phyloP scores from a whole-genome alignment of 345 rosid species.

The Gossypioides kirkii region DNA sequence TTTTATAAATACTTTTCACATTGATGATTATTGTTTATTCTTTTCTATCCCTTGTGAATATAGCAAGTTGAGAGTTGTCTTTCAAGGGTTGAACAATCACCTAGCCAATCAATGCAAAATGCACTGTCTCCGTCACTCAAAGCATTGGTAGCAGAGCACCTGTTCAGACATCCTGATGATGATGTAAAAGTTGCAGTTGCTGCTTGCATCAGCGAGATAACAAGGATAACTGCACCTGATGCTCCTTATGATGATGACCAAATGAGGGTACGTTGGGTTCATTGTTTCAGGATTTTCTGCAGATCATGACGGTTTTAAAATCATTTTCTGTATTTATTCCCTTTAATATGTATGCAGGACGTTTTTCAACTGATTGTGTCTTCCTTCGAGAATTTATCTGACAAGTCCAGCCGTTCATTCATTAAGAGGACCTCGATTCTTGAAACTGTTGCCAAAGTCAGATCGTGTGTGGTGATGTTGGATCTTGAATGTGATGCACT shows the following conservation, averaged over 20 bases:
- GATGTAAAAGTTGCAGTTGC: conserved; percentile 91
- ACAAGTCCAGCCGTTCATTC: conserved; percentile 67
- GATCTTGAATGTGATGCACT: conserved; percentile 93
- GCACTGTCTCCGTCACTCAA: conserved; percentile 66
- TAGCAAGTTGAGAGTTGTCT: conserved; percentile 67
- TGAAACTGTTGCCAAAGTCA: conserved; percentile 94
- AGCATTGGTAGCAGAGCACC: conserved; percentile 58
- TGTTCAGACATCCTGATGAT: conserved; percentile 58
- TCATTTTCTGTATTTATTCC: not conserved
- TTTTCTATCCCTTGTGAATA: conserved; percentile 16
- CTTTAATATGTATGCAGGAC: conserved; percentile 47
- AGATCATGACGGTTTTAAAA: not conserved
- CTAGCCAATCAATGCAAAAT: conserved; percentile 52
- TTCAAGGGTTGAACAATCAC: conserved; percentile 83
- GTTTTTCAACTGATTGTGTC: conserved; percentile 89
- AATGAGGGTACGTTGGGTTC: conserved; percentile 60
- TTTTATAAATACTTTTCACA: not conserved
- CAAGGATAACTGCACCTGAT: conserved; percentile 97
- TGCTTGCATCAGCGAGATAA: conserved; percentile 93
- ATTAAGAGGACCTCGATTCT: conserved; percentile 72
- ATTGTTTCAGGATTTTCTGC: conserved; percentile 12
- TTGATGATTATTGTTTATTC: not conserved
- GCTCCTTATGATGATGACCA: conserved; percentile 89
- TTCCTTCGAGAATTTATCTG: conserved; percentile 66
- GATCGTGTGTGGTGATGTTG: conserved; percentile 95